Evolutionary conservation across 345 rosid species (phyloP).

Genomic region (Salix exigua): DNA sequence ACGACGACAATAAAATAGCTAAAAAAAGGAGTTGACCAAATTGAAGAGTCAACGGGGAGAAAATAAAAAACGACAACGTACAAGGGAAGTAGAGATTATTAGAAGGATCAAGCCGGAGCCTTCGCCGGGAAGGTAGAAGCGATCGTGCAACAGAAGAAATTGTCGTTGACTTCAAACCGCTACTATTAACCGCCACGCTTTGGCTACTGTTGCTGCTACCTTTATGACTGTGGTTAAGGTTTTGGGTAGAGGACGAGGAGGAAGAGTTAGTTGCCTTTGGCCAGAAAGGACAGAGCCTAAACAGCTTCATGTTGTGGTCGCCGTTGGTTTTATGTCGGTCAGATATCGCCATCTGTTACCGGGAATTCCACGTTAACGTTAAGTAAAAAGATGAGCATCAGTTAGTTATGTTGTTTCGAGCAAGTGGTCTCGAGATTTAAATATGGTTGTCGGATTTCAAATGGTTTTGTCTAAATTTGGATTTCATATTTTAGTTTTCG

Average conservation of each 20-base stretch:
- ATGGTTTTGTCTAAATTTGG: background rate
- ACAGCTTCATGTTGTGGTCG: constrained; percentile 38
- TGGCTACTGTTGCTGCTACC: constrained; percentile 29
- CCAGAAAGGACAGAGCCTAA: constrained; percentile 80
- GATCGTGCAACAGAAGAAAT: constrained; percentile 82
- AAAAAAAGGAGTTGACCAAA: constrained; percentile 6
- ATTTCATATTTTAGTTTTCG: constrained; percentile 4
- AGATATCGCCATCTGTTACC: constrained; percentile 50
- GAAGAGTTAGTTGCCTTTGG: constrained; percentile 44
- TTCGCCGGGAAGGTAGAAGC: constrained; percentile 75
- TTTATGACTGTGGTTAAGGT: constrained; percentile 24
- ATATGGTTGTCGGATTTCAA: constrained; percentile 31
- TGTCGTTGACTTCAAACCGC: constrained; percentile 26
- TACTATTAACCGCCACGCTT: constrained; percentile 23
- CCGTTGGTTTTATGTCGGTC: constrained; percentile 40
- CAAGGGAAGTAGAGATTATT: constrained; percentile 79
- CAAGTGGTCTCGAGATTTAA: constrained; percentile 22
- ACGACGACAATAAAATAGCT: background rate
- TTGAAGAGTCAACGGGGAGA: constrained; percentile 29
- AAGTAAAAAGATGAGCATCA: background rate
- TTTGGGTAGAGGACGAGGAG: constrained; percentile 58
- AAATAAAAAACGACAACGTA: constrained; percentile 23
- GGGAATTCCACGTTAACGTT: background rate
- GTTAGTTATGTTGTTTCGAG: background rate
- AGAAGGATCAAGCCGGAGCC: constrained; percentile 90